Base-by-base conservation (phyloP, 331 rosid species). In the Cydonia oblonga region DNA sequence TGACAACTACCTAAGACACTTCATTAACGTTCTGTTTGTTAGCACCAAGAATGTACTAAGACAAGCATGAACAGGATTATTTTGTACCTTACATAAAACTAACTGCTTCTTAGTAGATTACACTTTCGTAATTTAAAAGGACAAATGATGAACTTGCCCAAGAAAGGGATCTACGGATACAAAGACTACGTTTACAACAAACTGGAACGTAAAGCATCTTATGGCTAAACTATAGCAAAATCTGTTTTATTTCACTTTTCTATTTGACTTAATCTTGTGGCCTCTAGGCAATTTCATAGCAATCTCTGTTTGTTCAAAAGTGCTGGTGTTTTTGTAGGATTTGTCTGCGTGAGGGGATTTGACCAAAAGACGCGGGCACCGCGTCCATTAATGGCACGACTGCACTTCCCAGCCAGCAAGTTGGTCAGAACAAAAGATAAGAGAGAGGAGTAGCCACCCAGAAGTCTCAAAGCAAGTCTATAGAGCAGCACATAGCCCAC, bases 271-370 rank as follows among this genome's bases (percentile, higher is more conserved):
- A 6, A 59, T 13, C 22, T 60, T 72, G 28, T 44, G 46, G 5
- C 9, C n/a, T 38, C 42, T 5, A 4, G 23, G 44, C 20, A 25
- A 42, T 26, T 28, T 61, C 68, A 24, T 14, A 7, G 33, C 29
- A 71, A 44, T 42, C 25, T 44, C 18, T 64, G 23, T 40, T 75
- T 74, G 64, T 76, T 74, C 5, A 79, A 70, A 38, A 35, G 7
- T 67, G 22, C 56, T 69, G 67, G 42, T 67, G 22, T 18, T 51
- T 51, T 82, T 88, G 87, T 89, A 96, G 98, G 99, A 28, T 86
- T 72, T 79, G 92, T 96, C 30, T 96, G 97, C 66, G 97, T 96
- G 72, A 86, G 99, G 38, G 99, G 97, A 26, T 96, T 92, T 81
- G 96, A 96, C 70, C 80, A 80, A 54, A 68, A 67, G 82, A 59